A percentile compares a stretch with the other conserved stretches of the same genome.
phyloP scores from a whole-genome alignment of 1,139 yeast species.

The Sugiyamaella castrensis region DNA sequence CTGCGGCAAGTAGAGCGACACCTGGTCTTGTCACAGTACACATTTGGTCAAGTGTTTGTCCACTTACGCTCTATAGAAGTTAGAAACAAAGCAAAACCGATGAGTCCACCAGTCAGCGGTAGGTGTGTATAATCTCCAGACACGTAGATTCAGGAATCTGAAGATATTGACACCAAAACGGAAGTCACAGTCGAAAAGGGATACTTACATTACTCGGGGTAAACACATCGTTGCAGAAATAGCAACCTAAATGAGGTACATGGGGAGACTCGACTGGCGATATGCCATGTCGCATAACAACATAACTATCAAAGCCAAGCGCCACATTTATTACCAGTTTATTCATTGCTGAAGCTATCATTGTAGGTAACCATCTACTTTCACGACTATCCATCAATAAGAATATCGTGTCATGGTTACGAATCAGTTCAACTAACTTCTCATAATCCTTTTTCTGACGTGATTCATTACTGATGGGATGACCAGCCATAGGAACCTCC shows the following conservation, averaged over 20 bases:
- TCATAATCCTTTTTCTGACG: conserved; percentile 53
- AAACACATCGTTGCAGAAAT: conserved; percentile 91
- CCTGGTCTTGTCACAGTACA: conserved; percentile 98
- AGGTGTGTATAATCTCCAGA: too few species aligned
- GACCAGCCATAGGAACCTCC: conserved; percentile 96
- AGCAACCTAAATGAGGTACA: conserved; percentile 68
- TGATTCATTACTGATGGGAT: conserved; percentile 59
- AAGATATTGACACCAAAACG: too few species aligned
- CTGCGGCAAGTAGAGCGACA: conserved; percentile 81
- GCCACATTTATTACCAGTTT: conserved; percentile 90
- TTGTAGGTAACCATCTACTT: conserved; percentile 93
- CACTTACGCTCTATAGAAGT: conserved; percentile 52
- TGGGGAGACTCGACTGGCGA: conserved; percentile 23
- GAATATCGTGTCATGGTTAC: conserved; percentile 70
- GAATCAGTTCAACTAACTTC: conserved; percentile 51
- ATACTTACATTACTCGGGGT: conserved; percentile 68
- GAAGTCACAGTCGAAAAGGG: background rate
- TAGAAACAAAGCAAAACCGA: background rate
- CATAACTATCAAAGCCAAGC: conserved; percentile 85
- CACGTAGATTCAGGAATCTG: background rate
- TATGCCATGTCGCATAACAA: conserved; percentile 90
- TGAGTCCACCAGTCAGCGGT: too few species aligned
- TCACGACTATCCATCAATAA: conserved; percentile 92
- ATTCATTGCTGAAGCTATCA: conserved; percentile 60
- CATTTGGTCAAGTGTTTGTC: conserved; percentile 92